A percentile compares a stretch with the other conserved stretches of the same genome.
These are phyloP conservation scores for Micractinium sp. DNA, from an alignment of 139 green algal genomes.

Conservation along the genomic window DNA sequence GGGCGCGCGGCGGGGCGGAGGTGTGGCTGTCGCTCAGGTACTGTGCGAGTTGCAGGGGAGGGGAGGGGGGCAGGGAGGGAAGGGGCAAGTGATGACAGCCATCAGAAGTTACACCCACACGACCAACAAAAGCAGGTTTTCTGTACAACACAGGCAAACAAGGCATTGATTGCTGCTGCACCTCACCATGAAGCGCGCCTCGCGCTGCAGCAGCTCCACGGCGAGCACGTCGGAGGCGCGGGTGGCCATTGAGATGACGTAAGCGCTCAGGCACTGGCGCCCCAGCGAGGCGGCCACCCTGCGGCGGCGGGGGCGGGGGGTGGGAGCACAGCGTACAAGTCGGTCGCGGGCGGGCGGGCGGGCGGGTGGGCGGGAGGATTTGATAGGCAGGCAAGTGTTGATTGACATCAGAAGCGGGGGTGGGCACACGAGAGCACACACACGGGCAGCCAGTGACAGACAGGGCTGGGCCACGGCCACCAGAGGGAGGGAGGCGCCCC, in stretches of 20 bases:
- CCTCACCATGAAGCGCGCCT: constrained; percentile 68
- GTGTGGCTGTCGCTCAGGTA: constrained; percentile 4
- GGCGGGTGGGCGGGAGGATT: not conserved
- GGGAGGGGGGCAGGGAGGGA: not conserved
- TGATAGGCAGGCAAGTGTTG: no score
- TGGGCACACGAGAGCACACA: no score
- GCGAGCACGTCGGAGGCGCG: constrained; percentile 91
- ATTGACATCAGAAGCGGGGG: no score
- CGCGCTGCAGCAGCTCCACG: constrained; percentile 94
- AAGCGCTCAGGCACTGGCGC: constrained; percentile 79
- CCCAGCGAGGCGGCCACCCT: constrained; percentile 58
- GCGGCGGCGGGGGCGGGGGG: constrained; percentile 53
- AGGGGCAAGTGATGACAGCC: no score
- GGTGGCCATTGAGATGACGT: constrained; percentile 95
- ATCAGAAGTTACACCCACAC: no score
- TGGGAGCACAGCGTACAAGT: not conserved
- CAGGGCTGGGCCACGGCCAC: no score
- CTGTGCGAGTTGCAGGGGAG: not conserved
- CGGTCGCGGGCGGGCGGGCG: not conserved
- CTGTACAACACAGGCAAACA: no score
- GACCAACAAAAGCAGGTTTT: no score
- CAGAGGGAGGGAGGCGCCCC: no score
- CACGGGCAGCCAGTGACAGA: no score
- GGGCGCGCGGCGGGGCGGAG: not conserved
- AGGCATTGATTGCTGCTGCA: no score